Conservation (phyloP, 2,329 filamentous ascomycete genomes). For the Nectriaceae sp. region DNA sequence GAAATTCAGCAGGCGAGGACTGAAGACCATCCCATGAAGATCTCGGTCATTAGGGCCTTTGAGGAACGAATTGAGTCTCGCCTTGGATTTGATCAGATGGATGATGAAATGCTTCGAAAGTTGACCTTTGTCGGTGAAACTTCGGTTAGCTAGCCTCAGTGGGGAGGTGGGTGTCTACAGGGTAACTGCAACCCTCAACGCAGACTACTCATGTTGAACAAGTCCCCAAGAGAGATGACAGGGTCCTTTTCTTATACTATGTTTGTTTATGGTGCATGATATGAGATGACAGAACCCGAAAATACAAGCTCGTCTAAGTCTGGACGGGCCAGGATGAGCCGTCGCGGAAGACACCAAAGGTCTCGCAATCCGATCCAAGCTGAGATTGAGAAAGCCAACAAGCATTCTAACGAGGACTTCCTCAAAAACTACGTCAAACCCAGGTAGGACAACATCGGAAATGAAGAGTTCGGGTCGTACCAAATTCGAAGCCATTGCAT, state of each 20-base stretch:
- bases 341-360: constrained; percentile 4
- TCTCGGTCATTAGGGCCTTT: constrained; percentile 19
- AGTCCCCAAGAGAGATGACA: too few relatives aligned
- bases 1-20: constrained; percentile 28
- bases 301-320: background rate
- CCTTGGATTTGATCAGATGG: constrained; percentile 2
- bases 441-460: constrained; percentile 37
- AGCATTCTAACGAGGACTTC: constrained; percentile 50
- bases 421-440: constrained; percentile 48
- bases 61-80: constrained; percentile 11
- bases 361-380: constrained; percentile 34
- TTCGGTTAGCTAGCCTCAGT: constrained; percentile 15
- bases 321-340: background rate
- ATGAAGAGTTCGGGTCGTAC: background rate
- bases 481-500: background rate
- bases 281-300: constrained; percentile 13
- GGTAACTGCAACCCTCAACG: too few relatives aligned
- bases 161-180: too few relatives aligned
- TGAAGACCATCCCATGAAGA: constrained; percentile 28
- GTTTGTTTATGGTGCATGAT: background rate
- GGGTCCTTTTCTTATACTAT: background rate
- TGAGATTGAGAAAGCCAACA: constrained; percentile 54
- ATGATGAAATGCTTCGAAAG: constrained; percentile 22
- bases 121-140: constrained; percentile 11
- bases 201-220: too few relatives aligned